Evolutionary conservation across 139 green algal species (phyloP).

Genomic region (Volvox africanus): DNA sequence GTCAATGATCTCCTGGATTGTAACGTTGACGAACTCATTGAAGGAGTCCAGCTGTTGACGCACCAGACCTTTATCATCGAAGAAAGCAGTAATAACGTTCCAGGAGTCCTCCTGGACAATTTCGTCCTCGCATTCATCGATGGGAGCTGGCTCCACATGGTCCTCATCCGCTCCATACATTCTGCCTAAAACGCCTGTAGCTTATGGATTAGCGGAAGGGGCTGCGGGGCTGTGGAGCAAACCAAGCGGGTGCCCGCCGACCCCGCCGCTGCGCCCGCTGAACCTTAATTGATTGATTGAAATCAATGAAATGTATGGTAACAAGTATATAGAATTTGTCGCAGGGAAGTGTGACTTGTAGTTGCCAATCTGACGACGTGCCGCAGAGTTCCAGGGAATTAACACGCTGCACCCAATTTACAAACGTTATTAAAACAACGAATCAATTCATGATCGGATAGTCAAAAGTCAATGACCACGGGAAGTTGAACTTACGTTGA

Average conservation of each 20-base stretch:
- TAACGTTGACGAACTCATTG: conserved; percentile 97
- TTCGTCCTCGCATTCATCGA: conserved; percentile 44
- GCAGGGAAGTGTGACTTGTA: too few relatives aligned
- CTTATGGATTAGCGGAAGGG: neutral
- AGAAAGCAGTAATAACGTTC: conserved; percentile 84
- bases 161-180: conserved; percentile 50
- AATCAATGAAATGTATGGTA: too few relatives aligned
- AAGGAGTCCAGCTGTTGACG: conserved; percentile 99
- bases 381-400: too few relatives aligned
- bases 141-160: conserved; percentile 18
- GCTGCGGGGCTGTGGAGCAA: conserved; percentile 22
- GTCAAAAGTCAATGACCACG: too few relatives aligned
- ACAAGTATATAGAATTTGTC: too few relatives aligned
- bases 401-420: neutral
- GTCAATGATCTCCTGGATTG: conserved; percentile 79
- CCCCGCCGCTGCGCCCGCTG: neutral
- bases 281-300: too few relatives aligned
- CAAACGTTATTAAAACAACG: neutral
- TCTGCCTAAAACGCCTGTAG: neutral
- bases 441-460: neutral
- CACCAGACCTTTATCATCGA: conserved; percentile 96
- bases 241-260: conserved; percentile 22
- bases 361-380: neutral
- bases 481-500: too few relatives aligned
- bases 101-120: conserved; percentile 72